Conservation (phyloP, 2,329 filamentous ascomycete genomes). For the Blastomyces silverae region DNA sequence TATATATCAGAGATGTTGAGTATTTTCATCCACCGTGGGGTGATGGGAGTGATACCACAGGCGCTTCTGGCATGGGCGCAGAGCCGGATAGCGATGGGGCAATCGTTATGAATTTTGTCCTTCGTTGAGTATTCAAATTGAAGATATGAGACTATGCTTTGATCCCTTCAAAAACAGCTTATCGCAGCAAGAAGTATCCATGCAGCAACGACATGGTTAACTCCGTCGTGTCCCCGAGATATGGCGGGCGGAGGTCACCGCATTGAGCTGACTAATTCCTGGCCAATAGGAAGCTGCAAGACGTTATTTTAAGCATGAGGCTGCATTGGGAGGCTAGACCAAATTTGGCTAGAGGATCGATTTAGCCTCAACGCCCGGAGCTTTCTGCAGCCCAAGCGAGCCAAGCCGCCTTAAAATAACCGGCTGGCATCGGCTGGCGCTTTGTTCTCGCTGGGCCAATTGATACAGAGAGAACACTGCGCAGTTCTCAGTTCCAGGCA, state of each 20-base stretch:
- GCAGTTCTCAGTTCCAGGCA: not conserved
- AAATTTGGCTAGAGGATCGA: not conserved
- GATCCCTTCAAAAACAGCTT: not conserved
- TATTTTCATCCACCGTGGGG: not conserved
- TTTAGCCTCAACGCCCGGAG: not conserved
- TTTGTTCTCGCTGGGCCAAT: not conserved
- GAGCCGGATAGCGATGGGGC: not conserved
- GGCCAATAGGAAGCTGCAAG: not conserved
- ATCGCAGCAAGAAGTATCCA: not conserved
- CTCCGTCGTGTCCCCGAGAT: not conserved
- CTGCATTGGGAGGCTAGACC: not conserved
- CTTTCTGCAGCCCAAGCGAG: not conserved
- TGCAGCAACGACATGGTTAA: not conserved
- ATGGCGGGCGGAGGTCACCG: not conserved
- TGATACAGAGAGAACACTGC: not conserved
- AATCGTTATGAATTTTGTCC: not conserved
- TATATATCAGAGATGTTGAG: not conserved
- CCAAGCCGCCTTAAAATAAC: not conserved
- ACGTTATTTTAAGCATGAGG: constrained; percentile 8
- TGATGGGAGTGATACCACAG: not conserved
- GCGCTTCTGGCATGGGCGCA: not conserved
- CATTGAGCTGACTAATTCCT: not conserved
- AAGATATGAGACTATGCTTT: not conserved
- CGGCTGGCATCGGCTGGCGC: constrained; percentile 8
- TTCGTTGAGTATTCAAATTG: not conserved